Base-by-base conservation (phyloP, 495 filamentous ascomycete species). In the Umbilicaria muhlenbergii region DNA sequence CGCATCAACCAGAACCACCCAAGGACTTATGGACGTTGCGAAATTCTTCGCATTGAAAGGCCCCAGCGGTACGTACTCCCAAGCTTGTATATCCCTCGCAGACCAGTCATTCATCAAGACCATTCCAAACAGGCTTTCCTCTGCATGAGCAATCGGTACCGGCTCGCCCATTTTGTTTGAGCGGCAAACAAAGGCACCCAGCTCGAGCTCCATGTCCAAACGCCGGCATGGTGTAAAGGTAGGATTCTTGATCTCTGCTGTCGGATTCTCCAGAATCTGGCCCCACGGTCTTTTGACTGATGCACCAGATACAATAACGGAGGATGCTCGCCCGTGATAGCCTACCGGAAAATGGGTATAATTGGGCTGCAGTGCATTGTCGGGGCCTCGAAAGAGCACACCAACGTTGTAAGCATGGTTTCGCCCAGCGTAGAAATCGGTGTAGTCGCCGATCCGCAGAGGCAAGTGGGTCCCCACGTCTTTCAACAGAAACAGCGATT, bases 91-190 rank as follows among this genome's bases (percentile, higher is more conserved):
- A 55, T 95, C 88, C 40, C 88, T 68, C 10, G 87, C 88, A 47
- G 80, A 87, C 88, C 88, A 95, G 60, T 95, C 88, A 59, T 95
- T 95, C 68, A 95, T 71, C 39, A 95, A 64, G 2, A 94, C 88
- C 21, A 87, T 66, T 5, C 88, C 88, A 60, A 94, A 94, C 33
- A 95, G 72, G 51, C 75, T 66, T 34, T 89, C 75, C 41, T 80
- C 76, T 0, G 88, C 88, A 32, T 83, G 61, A 21, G 73, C 54
- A 15, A 92, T 68, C 3, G 59, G 53, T 15, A 88, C 67, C 0
- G 69, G 63, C 46, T 74, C 66, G 14, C 86, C 84, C 52, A 88
- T 62, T 3, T 69, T 57, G 51, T 81, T 91, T 10, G 67, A 65
- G 33, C 59, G 73, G 53, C 73, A 76, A 18, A 96, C 69, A 51